These are phyloP conservation scores for Cocos nucifera DNA, from an alignment of 176 grass and related monocot genomes.

Conservation along the genomic window DNA sequence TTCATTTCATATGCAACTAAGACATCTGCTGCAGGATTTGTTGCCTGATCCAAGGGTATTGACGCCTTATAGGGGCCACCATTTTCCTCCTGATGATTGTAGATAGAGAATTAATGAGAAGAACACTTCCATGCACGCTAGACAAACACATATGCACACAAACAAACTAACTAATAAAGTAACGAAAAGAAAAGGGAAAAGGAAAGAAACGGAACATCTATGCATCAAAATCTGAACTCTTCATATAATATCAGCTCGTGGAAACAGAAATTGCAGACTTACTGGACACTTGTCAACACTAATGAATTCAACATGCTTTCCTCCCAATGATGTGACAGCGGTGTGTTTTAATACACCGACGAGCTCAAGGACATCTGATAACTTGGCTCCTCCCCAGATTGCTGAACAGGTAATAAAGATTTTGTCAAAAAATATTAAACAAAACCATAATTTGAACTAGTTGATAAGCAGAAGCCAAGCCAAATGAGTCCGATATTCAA, in stretches of 20 bases:
- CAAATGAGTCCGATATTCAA: too few species aligned
- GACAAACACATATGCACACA: too few species aligned
- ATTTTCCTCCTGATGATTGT: conserved; percentile 64
- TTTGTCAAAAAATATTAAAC: too few species aligned
- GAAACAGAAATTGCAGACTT: conserved; percentile 10
- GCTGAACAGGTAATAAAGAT: conserved; percentile 23
- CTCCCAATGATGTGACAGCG: conserved; percentile 64
- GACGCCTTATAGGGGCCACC: conserved; percentile 97
- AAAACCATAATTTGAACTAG: too few species aligned
- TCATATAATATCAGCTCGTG: too few species aligned
- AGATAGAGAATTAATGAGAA: too few species aligned
- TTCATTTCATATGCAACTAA: conserved; percentile 99
- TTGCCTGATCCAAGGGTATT: conserved; percentile 76
- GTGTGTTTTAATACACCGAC: conserved; percentile 55
- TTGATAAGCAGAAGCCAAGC: too few species aligned
- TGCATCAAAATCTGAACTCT: too few species aligned
- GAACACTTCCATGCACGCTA: too few species aligned
- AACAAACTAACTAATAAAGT: conserved; percentile 16
- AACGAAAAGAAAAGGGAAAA: not conserved
- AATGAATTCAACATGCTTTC: conserved; percentile 80
- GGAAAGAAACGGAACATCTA: not conserved
- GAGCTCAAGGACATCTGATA: conserved; percentile 73
- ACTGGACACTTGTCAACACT: conserved; percentile 86
- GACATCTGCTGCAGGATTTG: conserved; percentile 89
- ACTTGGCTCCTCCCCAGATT: conserved; percentile 82